Percentiles rank a stretch among this genome's conserved stretches.
Conservation (phyloP, 2,329 filamentous ascomycete species). For the Neonectria magnoliae region DNA sequence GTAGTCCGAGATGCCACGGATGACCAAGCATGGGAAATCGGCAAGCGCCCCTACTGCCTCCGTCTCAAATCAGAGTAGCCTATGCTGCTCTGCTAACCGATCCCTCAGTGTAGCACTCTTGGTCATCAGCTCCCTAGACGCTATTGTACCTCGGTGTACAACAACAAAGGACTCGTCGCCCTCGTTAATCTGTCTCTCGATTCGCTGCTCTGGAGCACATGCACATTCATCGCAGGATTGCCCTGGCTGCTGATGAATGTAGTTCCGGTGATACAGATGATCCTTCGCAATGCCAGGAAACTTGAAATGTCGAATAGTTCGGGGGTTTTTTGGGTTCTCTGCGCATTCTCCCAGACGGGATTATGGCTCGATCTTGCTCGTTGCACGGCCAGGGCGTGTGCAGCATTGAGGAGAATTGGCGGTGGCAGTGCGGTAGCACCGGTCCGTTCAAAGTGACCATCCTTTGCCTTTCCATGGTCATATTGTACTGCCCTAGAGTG, state of each 20-base stretch:
- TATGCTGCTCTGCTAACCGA: conserved; percentile 13
- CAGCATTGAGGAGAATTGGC: conserved; percentile 27
- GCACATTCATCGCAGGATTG: conserved; percentile 20
- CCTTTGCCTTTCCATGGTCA: conserved; percentile 32
- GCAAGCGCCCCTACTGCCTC: conserved; percentile 28
- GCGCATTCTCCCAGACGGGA: conserved; percentile 17
- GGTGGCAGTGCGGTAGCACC: conserved; percentile 25
- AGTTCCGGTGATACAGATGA: conserved; percentile 20
- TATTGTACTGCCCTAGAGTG: conserved; percentile 33
- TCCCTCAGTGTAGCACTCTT: conserved; percentile 31
- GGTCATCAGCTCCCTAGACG: conserved; percentile 28
- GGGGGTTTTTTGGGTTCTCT: conserved; percentile 6
- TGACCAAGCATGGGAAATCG: conserved; percentile 27
- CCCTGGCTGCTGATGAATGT: conserved; percentile 9
- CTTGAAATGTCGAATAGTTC: conserved; percentile 12
- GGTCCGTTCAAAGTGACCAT: conserved; percentile 29
- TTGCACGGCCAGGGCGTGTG: conserved; percentile 18
- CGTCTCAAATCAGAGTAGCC: conserved; percentile 33
- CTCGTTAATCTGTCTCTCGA: conserved; percentile 20
- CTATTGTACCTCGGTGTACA: conserved; percentile 34
- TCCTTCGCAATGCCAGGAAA: conserved; percentile 21
- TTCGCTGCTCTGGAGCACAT: conserved; percentile 15
- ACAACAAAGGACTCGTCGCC: conserved; percentile 15
- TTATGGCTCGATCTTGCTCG: conserved; percentile 8
- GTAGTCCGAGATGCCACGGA: conserved; percentile 33